Base-by-base conservation (phyloP, 352 stramenopile species). In the Pythium rishiriense region DNA sequence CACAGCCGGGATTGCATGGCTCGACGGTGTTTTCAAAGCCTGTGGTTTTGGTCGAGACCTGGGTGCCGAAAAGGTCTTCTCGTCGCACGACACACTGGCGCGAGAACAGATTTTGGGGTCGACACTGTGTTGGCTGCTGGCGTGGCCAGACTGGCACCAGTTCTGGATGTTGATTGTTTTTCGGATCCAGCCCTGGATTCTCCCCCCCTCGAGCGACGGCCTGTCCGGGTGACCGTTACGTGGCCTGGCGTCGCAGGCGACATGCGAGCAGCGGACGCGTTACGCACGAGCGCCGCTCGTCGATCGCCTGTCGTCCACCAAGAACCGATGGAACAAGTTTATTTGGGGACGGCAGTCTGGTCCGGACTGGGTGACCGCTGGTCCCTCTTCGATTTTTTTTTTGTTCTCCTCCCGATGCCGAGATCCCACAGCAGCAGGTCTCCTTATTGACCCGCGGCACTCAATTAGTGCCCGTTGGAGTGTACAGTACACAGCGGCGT, bases 241-340 rank as follows among this genome's bases (percentile, higher is more conserved):
- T 56, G 49, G 49, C 26, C 29, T 28, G 1, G 49, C 12, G 29
- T 43, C 49, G 26, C 49, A 56, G 49, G 49, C 17, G 49, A 56
- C 49, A 42, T 43, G 29, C 29, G 49, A 28, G 19, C 28, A 56
- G 19, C 28, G 29, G 49, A 41, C 49, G 49, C 49, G 31, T 56
- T 56, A 56, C 28, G 6, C n/a, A 19, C 21, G 22, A 6, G 43
- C 8, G 22, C 43, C 21, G 39, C 39, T 14, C 19, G 39, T 19
- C 39, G 39, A 19, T 14, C 33, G 33, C 33, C 33, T 46, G 39
- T 46, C 39, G 39, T 46, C 33, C n/a, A n/a, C n/a, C n/a, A n/a
- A n/a, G n/a, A n/a, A n/a, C n/a, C n/a, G n/a, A n/a, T n/a, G n/a
- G n/a, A n/a, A n/a, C n/a, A n/a, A n/a, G n/a, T n/a, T n/a, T n/a